Conservation (phyloP, 2,329 filamentous ascomycete genomes). For the Chaetoscypha palmicola region DNA sequence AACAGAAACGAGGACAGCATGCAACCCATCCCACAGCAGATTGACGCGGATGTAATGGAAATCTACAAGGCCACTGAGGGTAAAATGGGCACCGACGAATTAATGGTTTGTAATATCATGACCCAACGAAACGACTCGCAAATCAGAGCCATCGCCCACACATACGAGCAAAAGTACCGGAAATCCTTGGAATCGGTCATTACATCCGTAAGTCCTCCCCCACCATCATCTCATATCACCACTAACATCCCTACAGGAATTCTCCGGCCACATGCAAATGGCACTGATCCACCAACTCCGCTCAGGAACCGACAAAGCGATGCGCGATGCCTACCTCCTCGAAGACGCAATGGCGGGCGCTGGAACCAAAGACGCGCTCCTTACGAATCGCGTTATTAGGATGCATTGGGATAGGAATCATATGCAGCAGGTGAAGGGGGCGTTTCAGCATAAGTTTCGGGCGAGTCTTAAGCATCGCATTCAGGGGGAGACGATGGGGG, state of each 20-base stretch:
- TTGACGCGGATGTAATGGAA: constrained; percentile 67
- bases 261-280: constrained; percentile 87
- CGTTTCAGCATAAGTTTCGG: constrained; percentile 66
- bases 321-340: constrained; percentile 75
- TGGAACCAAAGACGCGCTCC: constrained; percentile 77
- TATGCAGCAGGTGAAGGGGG: constrained; percentile 69
- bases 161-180: constrained; percentile 68
- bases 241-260: constrained; percentile 46
- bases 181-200: constrained; percentile 66
- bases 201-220: constrained; percentile 47
- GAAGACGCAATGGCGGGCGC: constrained; percentile 81
- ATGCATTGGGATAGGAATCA: constrained; percentile 75
- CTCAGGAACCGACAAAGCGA: constrained; percentile 70
- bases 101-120: constrained; percentile 73
- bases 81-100: constrained; percentile 64
- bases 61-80: constrained; percentile 73
- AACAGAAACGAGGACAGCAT: constrained; percentile 70
- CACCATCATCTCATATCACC: constrained; percentile 7
- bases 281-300: constrained; percentile 75
- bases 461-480: constrained; percentile 63
- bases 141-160: constrained; percentile 70
- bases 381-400: constrained; percentile 71
- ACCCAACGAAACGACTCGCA: constrained; percentile 72
- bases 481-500: constrained; percentile 74
- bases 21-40: constrained; percentile 63